Conservation (phyloP, 768 basidiomycete genomes). For the Amanita rubescens region DNA sequence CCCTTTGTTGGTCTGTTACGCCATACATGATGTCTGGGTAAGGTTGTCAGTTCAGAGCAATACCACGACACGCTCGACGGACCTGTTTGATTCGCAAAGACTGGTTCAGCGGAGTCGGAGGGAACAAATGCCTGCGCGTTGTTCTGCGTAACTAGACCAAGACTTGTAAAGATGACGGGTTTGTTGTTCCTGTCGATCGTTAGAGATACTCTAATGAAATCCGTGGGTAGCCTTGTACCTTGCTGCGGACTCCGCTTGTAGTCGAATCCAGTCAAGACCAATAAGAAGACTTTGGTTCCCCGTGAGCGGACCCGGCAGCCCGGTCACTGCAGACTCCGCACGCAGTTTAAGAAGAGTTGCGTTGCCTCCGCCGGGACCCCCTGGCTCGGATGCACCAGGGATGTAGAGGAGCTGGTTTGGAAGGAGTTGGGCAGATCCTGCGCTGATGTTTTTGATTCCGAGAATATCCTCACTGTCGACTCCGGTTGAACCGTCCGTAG, state of each 20-base stretch:
- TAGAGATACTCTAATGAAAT: not conserved
- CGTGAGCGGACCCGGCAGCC: conserved; percentile 33
- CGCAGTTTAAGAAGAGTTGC: too few species aligned
- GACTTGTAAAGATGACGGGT: conserved; percentile 44
- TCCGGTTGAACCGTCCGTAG: conserved; percentile 55
- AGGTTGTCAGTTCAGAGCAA: not conserved
- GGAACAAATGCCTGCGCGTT: conserved; percentile 52
- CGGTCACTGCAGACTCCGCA: too few species aligned
- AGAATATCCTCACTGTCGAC: conserved; percentile 65
- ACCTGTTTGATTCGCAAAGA: not conserved
- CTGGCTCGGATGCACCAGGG: too few species aligned
- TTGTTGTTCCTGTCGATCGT: conserved; percentile 41
- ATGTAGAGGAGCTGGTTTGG: conserved; percentile 61
- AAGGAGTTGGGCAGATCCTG: conserved; percentile 58
- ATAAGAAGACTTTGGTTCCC: conserved; percentile 45
- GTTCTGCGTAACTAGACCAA: conserved; percentile 55
- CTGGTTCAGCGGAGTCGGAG: conserved; percentile 39
- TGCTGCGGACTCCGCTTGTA: conserved; percentile 36
- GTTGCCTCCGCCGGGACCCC: too few species aligned
- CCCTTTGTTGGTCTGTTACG: conserved; percentile 45
- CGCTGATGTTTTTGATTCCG: conserved; percentile 48
- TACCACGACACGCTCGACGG: not conserved
- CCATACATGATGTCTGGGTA: conserved; percentile 26
- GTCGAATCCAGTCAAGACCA: conserved; percentile 49
- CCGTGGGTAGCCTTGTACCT: conserved; percentile 28